Conservation (phyloP, 2,329 filamentous ascomycete genomes). For the Bipolaris sorokiniana region DNA sequence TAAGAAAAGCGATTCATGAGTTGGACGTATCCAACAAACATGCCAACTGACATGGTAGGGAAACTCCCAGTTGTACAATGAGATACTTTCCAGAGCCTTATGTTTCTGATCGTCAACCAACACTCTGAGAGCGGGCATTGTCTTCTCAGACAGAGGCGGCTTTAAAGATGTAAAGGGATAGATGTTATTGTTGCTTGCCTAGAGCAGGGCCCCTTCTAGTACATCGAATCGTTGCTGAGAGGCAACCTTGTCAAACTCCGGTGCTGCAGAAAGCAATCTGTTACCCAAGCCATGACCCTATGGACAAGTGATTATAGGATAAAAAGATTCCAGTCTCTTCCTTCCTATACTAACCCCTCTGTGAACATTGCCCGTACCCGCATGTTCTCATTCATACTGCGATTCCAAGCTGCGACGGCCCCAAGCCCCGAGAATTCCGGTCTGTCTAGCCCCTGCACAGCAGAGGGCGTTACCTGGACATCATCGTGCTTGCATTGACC, state of each 20-base stretch:
- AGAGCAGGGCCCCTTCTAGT: slow-evolving; percentile 8
- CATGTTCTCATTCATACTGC: slow-evolving; percentile 30
- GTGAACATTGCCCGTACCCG: slow-evolving; percentile 26
- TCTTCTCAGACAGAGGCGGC: too few relatives aligned
- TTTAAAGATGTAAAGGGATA: neutral
- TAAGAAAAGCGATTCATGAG: too few relatives aligned
- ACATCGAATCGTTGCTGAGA: slow-evolving; percentile 17
- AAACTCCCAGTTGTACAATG: neutral
- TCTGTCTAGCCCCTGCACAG: slow-evolving; percentile 13
- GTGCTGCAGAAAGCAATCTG: slow-evolving; percentile 20
- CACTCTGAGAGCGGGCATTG: too few relatives aligned
- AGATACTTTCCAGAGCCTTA: too few relatives aligned
- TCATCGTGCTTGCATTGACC: slow-evolving; percentile 17
- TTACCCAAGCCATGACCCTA: slow-evolving; percentile 26
- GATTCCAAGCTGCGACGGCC: slow-evolving; percentile 40
- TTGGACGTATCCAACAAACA: neutral
- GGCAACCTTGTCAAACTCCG: slow-evolving; percentile 19
- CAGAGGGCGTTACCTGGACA: slow-evolving; percentile 14
- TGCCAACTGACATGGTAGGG: neutral
- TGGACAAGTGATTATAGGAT: slow-evolving; percentile 31
- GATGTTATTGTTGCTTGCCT: slow-evolving; percentile 10
- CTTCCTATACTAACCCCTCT: slow-evolving; percentile 26
- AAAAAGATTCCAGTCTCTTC: slow-evolving; percentile 33
- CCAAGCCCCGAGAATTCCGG: slow-evolving; percentile 24
- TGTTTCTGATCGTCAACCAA: neutral